Evolutionary conservation across 208 protist genomes (phyloP).

Genomic region (Leishmania turanica): DNA sequence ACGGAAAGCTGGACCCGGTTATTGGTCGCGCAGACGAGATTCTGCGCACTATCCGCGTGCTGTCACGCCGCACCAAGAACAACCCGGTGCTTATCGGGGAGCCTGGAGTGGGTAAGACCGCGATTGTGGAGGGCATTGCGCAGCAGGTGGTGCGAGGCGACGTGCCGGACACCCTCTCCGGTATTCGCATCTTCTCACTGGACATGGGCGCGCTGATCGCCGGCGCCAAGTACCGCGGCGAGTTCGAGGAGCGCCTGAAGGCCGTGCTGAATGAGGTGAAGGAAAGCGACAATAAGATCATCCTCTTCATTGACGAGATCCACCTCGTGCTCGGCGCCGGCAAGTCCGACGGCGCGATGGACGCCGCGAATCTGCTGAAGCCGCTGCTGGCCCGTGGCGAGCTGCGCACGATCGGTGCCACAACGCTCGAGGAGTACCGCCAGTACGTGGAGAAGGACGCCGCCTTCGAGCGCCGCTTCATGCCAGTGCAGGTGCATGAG

Average conservation of each 20-base stretch:
- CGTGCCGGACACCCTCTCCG: slow-evolving; percentile 89
- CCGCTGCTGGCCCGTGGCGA: slow-evolving; percentile 97
- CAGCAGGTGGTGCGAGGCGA: slow-evolving; percentile 94
- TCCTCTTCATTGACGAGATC: slow-evolving; percentile 99
- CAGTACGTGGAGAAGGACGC: slow-evolving; percentile 99
- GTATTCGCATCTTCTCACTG: slow-evolving; percentile 91
- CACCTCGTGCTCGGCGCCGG: slow-evolving; percentile 98
- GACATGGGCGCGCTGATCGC: slow-evolving; percentile 99
- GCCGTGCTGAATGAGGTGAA: slow-evolving; percentile 98
- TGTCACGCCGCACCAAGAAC: slow-evolving; percentile 99
- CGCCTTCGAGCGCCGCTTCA: slow-evolving; percentile 98
- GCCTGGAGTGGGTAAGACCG: slow-evolving; percentile 94
- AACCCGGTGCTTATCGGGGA: slow-evolving; percentile 99
- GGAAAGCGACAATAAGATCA: slow-evolving; percentile 95
- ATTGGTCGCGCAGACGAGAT: slow-evolving; percentile 99
- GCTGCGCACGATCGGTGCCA: slow-evolving; percentile 97
- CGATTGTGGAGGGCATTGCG: slow-evolving; percentile 94
- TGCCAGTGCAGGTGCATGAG: slow-evolving; percentile 97
- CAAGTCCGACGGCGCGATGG: slow-evolving; percentile 95
- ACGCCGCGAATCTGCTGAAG: slow-evolving; percentile 99
- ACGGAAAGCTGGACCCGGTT: slow-evolving; percentile 98
- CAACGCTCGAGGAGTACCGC: slow-evolving; percentile 98
- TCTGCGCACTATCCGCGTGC: slow-evolving; percentile 96
- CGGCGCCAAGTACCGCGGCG: slow-evolving; percentile 98
- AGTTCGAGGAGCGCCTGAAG: slow-evolving; percentile 99